These are phyloP conservation scores for Fraxinus quadrangulata DNA, from an alignment of 257 asterid genomes.

Conservation along the genomic window DNA sequence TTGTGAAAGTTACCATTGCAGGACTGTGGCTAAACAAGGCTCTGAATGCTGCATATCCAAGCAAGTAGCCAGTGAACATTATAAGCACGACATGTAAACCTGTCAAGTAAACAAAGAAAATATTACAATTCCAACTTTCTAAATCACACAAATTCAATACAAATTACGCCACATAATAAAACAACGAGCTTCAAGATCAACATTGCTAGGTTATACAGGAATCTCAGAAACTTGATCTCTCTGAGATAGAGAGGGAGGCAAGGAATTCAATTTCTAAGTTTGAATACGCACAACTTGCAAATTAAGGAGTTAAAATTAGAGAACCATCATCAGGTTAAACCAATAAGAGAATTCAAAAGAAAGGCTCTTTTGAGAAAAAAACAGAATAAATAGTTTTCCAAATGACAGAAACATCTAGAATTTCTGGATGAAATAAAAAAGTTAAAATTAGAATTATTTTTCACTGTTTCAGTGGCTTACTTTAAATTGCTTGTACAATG, in stretches of 20 bases:
- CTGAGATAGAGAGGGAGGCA: neutral
- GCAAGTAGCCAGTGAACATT: conserved; percentile 87
- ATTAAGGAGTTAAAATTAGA: neutral
- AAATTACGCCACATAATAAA: neutral
- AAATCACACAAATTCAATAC: neutral
- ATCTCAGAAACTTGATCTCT: neutral
- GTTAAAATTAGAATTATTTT: no score
- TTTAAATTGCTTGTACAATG: no score
- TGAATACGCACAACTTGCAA: neutral
- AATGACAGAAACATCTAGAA: neutral
- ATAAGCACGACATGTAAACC: conserved; percentile 79
- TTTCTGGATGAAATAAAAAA: neutral
- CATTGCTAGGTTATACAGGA: neutral
- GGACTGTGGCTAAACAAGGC: conserved; percentile 76
- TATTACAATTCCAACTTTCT: neutral
- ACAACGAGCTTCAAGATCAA: neutral
- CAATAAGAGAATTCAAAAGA: neutral
- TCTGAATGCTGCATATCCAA: conserved; percentile 89
- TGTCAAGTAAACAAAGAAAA: conserved; percentile 38
- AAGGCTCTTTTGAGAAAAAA: neutral
- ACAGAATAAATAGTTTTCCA: neutral
- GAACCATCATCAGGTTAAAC: neutral
- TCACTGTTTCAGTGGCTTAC: no score
- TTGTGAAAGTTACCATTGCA: conserved; percentile 61
- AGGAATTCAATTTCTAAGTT: neutral